A percentile compares a stretch with the other conserved stretches of the same genome.
Conservation (phyloP, 148 eudicot genomes). For the Silene conica region DNA sequence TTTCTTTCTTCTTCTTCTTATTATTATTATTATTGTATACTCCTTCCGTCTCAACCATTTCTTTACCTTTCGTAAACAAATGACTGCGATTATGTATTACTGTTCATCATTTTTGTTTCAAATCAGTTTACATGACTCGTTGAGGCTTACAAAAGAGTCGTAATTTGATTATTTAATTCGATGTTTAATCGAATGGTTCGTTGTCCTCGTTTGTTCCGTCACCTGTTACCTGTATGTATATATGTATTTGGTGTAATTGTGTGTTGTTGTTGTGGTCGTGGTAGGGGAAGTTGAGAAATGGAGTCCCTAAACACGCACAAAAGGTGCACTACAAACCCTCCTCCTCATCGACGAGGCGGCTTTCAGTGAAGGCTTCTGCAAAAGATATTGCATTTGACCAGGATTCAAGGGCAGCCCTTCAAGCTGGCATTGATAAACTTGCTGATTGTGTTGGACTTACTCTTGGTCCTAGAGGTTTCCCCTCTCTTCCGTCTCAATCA, state of each 20-base stretch:
- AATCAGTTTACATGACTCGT: no score
- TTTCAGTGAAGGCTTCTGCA: slow-evolving; percentile 68
- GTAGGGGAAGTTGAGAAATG: slow-evolving; percentile 52
- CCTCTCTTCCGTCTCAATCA: no score
- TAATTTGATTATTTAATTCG: no score
- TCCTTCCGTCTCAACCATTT: no score
- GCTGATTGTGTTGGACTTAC: slow-evolving; percentile 90
- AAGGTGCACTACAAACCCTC: slow-evolving; percentile 45
- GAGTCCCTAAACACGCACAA: slow-evolving; percentile 52
- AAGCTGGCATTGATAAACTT: slow-evolving; percentile 90
- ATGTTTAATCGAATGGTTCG: neutral
- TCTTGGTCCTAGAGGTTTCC: slow-evolving; percentile 87
- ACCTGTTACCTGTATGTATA: neutral
- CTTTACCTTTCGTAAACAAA: no score
- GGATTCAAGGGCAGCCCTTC: slow-evolving; percentile 70
- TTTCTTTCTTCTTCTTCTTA: neutral
- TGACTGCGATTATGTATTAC: no score
- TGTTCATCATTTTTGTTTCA: no score
- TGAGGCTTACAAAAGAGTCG: no score
- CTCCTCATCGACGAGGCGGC: slow-evolving; percentile 35
- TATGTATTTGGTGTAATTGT: neutral
- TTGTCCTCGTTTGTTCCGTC: no score
- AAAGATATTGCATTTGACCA: slow-evolving; percentile 90
- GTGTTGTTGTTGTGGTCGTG: slow-evolving; percentile 8
- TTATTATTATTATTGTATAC: neutral